These are phyloP conservation scores for Cucurbitaria berberidis DNA, from an alignment of 2,329 filamentous ascomycete species.

Conservation along the genomic window DNA sequence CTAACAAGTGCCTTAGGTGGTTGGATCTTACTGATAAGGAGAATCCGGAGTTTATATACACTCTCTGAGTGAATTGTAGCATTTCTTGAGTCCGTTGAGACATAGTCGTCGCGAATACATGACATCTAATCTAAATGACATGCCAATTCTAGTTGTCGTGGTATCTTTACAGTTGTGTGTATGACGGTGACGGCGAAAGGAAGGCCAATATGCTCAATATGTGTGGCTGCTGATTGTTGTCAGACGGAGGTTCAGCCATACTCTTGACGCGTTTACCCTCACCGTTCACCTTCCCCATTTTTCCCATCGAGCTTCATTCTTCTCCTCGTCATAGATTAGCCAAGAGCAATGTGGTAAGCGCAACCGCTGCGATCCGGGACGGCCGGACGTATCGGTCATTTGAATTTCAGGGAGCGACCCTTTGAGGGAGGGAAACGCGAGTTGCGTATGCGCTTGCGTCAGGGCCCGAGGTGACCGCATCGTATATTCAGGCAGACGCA, in stretches of 20 bases:
- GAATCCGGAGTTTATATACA: constrained; percentile 69
- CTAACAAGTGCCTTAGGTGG: constrained; percentile 37
- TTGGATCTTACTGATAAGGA: constrained; percentile 70
- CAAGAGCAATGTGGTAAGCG: background rate
- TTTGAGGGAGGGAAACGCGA: constrained; percentile 3
- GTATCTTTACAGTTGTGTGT: too few species aligned
- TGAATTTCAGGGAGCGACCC: background rate
- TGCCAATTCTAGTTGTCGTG: too few species aligned
- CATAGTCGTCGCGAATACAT: too few species aligned
- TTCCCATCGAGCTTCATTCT: too few species aligned
- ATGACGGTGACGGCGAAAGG: too few species aligned
- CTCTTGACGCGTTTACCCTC: background rate
- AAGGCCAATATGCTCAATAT: too few species aligned
- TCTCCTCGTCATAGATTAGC: background rate
- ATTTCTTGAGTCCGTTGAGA: too few species aligned
- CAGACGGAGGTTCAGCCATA: too few species aligned
- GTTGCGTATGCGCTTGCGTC: constrained; percentile 26
- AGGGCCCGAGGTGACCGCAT: constrained; percentile 20
- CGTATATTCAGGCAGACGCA: constrained; percentile 14
- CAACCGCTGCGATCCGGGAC: background rate
- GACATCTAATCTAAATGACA: too few species aligned
- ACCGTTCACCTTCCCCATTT: background rate
- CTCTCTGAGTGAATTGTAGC: too few species aligned
- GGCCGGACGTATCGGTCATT: constrained; percentile 2
- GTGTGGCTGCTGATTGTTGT: too few species aligned